phyloP scores from a whole-genome alignment of 2,329 filamentous ascomycete genomes.

The Aureobasidium sp. region DNA sequence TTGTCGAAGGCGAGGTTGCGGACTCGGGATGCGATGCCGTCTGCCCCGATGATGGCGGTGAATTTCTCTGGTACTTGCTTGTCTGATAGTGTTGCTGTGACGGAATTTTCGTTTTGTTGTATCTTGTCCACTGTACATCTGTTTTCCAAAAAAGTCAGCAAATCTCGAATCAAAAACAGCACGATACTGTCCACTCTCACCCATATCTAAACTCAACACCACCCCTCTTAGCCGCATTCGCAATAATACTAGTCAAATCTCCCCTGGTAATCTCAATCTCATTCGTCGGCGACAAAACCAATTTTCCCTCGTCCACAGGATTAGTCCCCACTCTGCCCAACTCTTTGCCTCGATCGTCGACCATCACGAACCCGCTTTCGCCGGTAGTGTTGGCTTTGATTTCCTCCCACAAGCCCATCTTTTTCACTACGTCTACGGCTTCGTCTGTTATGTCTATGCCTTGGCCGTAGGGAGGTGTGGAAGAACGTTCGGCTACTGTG shows the following conservation, averaged over 20 bases:
- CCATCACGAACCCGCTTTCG: slow-evolving; percentile 24
- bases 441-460: slow-evolving; percentile 26
- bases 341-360: slow-evolving; percentile 24
- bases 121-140: slow-evolving; percentile 18
- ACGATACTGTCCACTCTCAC: not conserved
- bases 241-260: slow-evolving; percentile 42
- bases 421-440: slow-evolving; percentile 22
- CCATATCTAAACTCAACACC: not conserved
- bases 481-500: slow-evolving; percentile 23
- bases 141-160: not conserved
- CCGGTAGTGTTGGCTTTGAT: slow-evolving; percentile 24
- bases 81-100: not conserved
- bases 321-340: not conserved
- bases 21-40: slow-evolving; percentile 25
- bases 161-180: not conserved
- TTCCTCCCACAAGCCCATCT: slow-evolving; percentile 24
- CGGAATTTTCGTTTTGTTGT: not conserved
- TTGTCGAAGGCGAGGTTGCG: slow-evolving; percentile 23
- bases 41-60: slow-evolving; percentile 25
- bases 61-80: slow-evolving; percentile 18
- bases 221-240: slow-evolving; percentile 25
- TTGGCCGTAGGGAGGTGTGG: slow-evolving; percentile 22
- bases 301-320: not conserved
- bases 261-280: slow-evolving; percentile 43
- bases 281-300: not conserved